Conservation (phyloP, 768 basidiomycete species). For the Rhizopogon vulgaris region DNA sequence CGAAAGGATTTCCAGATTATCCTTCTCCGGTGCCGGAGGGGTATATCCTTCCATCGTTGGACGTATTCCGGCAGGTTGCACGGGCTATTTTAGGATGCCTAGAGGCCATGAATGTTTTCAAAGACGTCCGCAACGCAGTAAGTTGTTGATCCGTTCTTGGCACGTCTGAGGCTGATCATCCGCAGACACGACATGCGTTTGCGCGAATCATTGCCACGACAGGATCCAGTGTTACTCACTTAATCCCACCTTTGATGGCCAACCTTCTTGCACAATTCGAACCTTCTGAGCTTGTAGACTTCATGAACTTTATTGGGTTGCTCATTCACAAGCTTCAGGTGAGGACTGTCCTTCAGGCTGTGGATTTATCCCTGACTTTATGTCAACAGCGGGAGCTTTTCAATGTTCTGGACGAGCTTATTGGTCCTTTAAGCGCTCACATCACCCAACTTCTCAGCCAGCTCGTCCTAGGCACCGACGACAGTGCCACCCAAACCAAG, state of each 20-base stretch:
- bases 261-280: conserved; percentile 91
- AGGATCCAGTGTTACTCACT: conserved; percentile 78
- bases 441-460: conserved; percentile 75
- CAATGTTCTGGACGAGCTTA: conserved; percentile 82
- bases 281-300: conserved; percentile 87
- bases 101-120: conserved; percentile 81
- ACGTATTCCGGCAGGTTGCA: conserved; percentile 79
- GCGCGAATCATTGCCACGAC: conserved; percentile 87
- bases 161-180: conserved; percentile 6
- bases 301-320: conserved; percentile 91
- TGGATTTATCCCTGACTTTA: background rate
- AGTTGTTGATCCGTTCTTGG: conserved; percentile 19
- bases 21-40: conserved; percentile 62
- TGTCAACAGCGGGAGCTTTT: conserved; percentile 69
- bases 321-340: conserved; percentile 91
- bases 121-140: conserved; percentile 90
- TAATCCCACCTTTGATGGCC: conserved; percentile 84
- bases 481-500: conserved; percentile 76
- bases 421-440: conserved; percentile 80
- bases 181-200: conserved; percentile 87
- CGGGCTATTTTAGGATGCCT: conserved; percentile 84
- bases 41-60: conserved; percentile 64
- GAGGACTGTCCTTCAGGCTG: conserved; percentile 4
- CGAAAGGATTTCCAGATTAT: conserved; percentile 95
- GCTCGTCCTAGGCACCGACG: conserved; percentile 83